These are phyloP conservation scores for Helicostylum pulchrum DNA, from an alignment of 192 early-diverging fungal species.

Conservation along the genomic window DNA sequence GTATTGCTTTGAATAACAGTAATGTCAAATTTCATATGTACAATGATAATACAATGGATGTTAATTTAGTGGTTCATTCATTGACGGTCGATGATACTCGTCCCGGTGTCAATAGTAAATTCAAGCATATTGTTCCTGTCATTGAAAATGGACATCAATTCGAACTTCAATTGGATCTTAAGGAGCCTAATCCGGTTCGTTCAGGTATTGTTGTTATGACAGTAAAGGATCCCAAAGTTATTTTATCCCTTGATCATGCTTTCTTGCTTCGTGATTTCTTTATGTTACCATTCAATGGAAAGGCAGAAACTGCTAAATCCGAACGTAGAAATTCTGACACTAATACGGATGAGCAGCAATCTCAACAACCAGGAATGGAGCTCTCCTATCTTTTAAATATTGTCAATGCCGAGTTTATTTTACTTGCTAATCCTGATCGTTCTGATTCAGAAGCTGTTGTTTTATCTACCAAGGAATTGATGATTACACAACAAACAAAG, in stretches of 20 bases:
- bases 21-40: conserved; percentile 53
- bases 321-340: neutral
- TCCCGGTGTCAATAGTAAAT: conserved; percentile 69
- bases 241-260: conserved; percentile 85
- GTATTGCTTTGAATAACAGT: conserved; percentile 48
- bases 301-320: neutral
- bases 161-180: conserved; percentile 44
- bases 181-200: conserved; percentile 38
- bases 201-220: conserved; percentile 64
- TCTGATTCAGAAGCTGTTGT: conserved; percentile 83
- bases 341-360: neutral
- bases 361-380: conserved; percentile 18
- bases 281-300: conserved; percentile 53
- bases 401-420: conserved; percentile 75
- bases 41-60: conserved; percentile 61
- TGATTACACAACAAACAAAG: conserved; percentile 75
- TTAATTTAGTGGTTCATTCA: conserved; percentile 65
- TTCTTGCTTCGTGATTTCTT: conserved; percentile 78
- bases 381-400: conserved; percentile 79
- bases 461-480: conserved; percentile 75
- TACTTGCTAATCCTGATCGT: conserved; percentile 73
- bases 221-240: conserved; percentile 77
- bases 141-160: conserved; percentile 62
- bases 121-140: conserved; percentile 81
- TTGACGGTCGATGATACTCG: conserved; percentile 81